Evolutionary conservation across 1,139 yeast species (phyloP), one percentile per base, ranked within the genome.

Genomic region (Chernovozyma aurita): DNA sequence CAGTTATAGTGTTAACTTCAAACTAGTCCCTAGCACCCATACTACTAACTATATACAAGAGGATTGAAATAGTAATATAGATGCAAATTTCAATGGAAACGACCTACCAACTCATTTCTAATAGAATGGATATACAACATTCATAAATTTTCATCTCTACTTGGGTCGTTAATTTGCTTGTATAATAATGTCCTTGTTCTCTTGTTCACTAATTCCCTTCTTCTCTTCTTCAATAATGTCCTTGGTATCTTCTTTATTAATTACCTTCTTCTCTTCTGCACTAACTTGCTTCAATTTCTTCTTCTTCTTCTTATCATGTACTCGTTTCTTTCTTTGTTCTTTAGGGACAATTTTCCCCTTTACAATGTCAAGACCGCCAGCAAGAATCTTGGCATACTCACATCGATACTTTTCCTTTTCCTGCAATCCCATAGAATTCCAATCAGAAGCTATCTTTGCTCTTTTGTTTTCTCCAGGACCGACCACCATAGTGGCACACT

Each of bases 311-410:
- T 11, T 6, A 8, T 26, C 11, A 16, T 26, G 28, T 16, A 14
- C 17, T 6, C 28, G 28, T 25, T 33, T 31, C 45, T 52, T 56
- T 32, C 45, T 50, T 28, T 26, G 15, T 6, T 48, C 57, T 6
- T 49, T 40, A 17, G 49, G 41, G 18, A 60, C 50, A 15, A 63
- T 45, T 40, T 59, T 39, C 3, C 73, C 73, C 29, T 45, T 45
- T 30, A 53, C 46, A 22, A 65, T 52, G 37, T 61, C 66, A 31
- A 52, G 48, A 0, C 73, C 73, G 26, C 41, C 44, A 24, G 46
- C 43, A 31, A 62, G 39, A n/a, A 65, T 43, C 9, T 49, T 44
- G 18, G 53, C 47, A 36, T 63, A 65, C 30, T 61, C 66, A 15
- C 43, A 49, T 6, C 57, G 38, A 28, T 54, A 52, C 4, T 34